Evolutionary conservation across 2,329 filamentous ascomycete species (phyloP), one percentile per base, ranked within the genome.

Genomic region (Aspergillus hortae): DNA sequence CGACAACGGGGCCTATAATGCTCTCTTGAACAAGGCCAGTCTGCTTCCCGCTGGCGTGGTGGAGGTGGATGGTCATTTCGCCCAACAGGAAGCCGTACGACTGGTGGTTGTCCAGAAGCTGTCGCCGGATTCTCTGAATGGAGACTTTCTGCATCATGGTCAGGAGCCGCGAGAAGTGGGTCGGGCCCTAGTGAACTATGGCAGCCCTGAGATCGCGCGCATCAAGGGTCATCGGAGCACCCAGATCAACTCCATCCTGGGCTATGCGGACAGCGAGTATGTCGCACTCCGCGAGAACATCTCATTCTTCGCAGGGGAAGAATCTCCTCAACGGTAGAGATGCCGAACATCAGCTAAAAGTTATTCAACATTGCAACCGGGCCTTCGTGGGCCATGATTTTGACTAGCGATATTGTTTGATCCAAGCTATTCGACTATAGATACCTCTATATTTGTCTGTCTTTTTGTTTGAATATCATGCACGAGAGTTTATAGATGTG

Each of bases 201-300:
- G 89, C n/a, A 85, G 89, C 1, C 77, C 80, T 1, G 92, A 99
- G 72, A 91, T 99, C 55, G 75, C 78, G 52, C 78, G 88, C 46
- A 96, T 99, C 67, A 90, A 88, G 74, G 94, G 94, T 1, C 78
- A 88, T 58, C 85, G 88, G 67, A 96, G 91, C 66, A 82, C 80
- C 5, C 88, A 96, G 67, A 96, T 99, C 57, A 79, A 85, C 44
- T 79, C 81, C 9, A 76, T 94, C 42, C 75, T 99, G 30, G 94
- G 92, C 3, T 99, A 96, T 72, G 90, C 90, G 17, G 92, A 96
- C 68, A 95, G 88, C 65, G 91, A 97, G 73, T 96, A 97, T 73
- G 88, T 97, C 38, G 92, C 91, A 9, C 79, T 94, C 64, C 80
- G 91, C 56, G 90, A 95, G 70, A 92, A 95, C 62, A 86, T 96